Base-by-base conservation (phyloP, 768 basidiomycete species). In the Kwoniella mangroviensis region DNA sequence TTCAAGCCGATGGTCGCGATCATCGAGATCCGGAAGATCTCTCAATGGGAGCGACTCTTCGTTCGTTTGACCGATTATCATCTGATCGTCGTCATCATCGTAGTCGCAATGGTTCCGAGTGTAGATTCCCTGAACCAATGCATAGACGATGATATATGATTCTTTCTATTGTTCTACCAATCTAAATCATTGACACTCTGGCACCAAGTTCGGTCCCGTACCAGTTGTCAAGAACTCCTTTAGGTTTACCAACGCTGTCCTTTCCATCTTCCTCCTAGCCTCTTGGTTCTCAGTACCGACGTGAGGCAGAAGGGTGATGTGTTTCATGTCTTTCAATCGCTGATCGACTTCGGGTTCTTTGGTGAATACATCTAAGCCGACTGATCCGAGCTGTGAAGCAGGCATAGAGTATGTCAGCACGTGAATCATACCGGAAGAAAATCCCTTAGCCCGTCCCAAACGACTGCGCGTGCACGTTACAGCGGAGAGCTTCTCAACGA, bases 261-360 rank as follows among this genome's bases (percentile, higher is more conserved):
- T 55, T 54, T 70, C 73, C 73, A 74, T 74, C 42, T 71, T 71
- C 22, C 65, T 49, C 17, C 73, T 24, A 10, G 73, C 65, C 22
- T 74, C 73, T 28, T 63, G 68, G 21, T 69, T 74, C 92, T 91
- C 24, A 88, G 77, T 78, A 4, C 94, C 94, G 89, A 95, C 90
- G 81, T 96, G 94, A 0, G 94, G 94, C 19, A 97, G 86, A 9
- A 97, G 86, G 22, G 90, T 90, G 67, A 92, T 89, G 73, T 92
- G 88, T 3, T 90, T 89, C 83, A 92, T 91, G 22, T 88, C 87
- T 65, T 95, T 86, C 28, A 96, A 84, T 9, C 90, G 87, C 1
- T 91, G 89, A 78, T 94, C 91, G 53, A 95, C 89, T 63, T 88
- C 82, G 1, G 94, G 93, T 80, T 95, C 93, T 82, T 94, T 86